A percentile compares a stretch with the other conserved stretches of the same genome.
Conservation (phyloP, 202 grass and related monocot genomes). For the Bolboschoenoplectus hybrid region DNA sequence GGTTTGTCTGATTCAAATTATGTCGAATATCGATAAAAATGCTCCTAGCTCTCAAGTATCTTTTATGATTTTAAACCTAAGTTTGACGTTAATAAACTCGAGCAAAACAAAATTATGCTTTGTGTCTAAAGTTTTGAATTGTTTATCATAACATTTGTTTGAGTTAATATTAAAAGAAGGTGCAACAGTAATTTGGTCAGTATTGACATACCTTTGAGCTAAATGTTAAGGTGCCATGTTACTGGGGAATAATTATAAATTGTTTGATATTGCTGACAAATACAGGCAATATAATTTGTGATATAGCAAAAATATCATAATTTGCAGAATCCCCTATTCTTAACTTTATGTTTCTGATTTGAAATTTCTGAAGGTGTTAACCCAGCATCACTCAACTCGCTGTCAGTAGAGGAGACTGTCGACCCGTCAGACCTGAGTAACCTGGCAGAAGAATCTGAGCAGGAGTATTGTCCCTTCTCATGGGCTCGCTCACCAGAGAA, state of each 20-base stretch:
- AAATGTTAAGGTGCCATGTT: not conserved
- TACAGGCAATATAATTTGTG: not conserved
- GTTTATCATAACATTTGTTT: not conserved
- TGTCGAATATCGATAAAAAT: conserved; percentile 1
- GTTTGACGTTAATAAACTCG: not conserved
- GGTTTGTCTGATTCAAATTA: not conserved
- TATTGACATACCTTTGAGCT: not conserved
- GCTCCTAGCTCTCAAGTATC: not conserved
- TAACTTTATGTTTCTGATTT: conserved; percentile 30
- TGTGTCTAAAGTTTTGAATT: not conserved
- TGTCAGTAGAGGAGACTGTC: conserved; percentile 44
- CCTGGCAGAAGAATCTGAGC: conserved; percentile 50
- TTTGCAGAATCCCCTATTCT: not conserved
- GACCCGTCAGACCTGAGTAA: conserved; percentile 55
- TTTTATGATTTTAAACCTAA: not conserved
- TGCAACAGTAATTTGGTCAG: not conserved
- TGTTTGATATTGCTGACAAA: not conserved
- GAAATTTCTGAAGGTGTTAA: conserved; percentile 62
- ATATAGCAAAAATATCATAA: not conserved
- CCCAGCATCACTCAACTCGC: conserved; percentile 49
- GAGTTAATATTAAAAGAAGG: not conserved
- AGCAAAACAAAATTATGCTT: not conserved
- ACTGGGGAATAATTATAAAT: not conserved
- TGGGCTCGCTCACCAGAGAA: conserved; percentile 97
- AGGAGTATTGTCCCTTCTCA: conserved; percentile 91